Evolutionary conservation across 164 flowering plant species (phyloP).

Genomic region (Platanus orientalis): DNA sequence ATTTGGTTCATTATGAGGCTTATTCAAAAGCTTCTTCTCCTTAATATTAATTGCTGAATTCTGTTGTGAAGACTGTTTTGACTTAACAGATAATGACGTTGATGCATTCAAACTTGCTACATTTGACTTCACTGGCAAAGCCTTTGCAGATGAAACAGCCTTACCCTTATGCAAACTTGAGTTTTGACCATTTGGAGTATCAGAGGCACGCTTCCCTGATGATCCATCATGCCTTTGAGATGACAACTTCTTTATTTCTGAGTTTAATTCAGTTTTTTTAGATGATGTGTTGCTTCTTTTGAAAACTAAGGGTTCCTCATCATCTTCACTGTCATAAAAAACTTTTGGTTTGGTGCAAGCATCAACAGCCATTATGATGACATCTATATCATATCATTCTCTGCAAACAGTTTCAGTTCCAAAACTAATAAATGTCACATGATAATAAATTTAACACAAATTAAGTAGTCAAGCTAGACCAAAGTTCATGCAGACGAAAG

Average conservation of each 20-base stretch:
- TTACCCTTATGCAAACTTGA: conserved; percentile 38
- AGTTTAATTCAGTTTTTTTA: conserved; percentile 36
- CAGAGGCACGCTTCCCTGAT: conserved; percentile 27
- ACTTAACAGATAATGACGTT: conserved; percentile 9
- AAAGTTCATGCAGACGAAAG: too few species aligned
- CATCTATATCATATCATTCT: conserved; percentile 15
- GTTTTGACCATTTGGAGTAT: conserved; percentile 39
- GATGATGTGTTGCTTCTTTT: conserved; percentile 42
- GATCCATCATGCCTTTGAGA: conserved; percentile 37
- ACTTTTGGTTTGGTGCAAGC: conserved; percentile 30
- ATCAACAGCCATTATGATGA: conserved; percentile 40
- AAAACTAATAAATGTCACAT: too few species aligned
- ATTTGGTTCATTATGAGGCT: background rate
- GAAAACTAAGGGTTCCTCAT: conserved; percentile 54
- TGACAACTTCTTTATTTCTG: conserved; percentile 36
- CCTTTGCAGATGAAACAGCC: conserved; percentile 25
- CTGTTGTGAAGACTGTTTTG: conserved; percentile 3
- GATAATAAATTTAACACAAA: too few species aligned
- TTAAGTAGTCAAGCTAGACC: too few species aligned
- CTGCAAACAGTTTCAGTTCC: too few species aligned
- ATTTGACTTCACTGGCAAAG: conserved; percentile 24
- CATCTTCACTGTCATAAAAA: conserved; percentile 40
- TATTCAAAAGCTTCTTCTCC: conserved; percentile 9
- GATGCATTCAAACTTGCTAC: conserved; percentile 27
- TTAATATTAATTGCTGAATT: background rate